These are phyloP conservation scores for Fusarium papillatum DNA, from an alignment of 2,329 filamentous ascomycete species.

Conservation along the genomic window DNA sequence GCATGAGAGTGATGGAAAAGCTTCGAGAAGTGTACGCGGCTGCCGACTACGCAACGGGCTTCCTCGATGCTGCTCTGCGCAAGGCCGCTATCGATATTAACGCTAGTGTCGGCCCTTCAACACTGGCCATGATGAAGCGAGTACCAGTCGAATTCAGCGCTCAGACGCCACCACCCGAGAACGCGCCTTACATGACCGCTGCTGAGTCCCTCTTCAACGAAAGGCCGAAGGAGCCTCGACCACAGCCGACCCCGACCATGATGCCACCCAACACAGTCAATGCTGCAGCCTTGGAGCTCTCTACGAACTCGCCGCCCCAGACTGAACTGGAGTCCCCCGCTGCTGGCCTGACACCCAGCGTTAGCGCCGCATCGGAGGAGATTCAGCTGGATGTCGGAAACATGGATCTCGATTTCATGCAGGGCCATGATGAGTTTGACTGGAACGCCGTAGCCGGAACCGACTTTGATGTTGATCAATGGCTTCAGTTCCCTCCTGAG, in stretches of 20 bases:
- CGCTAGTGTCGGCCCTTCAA: constrained; percentile 49
- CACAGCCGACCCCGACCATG: constrained; percentile 40
- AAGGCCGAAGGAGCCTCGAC: constrained; percentile 41
- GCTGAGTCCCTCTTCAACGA: constrained; percentile 55
- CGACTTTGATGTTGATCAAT: constrained; percentile 71
- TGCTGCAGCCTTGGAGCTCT: constrained; percentile 51
- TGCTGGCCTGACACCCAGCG: constrained; percentile 59
- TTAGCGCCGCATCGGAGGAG: constrained; percentile 59
- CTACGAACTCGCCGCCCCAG: constrained; percentile 58
- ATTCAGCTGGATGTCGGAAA: constrained; percentile 50
- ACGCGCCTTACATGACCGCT: constrained; percentile 57
- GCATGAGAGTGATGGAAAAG: constrained; percentile 92
- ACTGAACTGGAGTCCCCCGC: constrained; percentile 56
- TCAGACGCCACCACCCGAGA: constrained; percentile 69
- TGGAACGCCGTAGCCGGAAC: constrained; percentile 66
- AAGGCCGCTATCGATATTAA: constrained; percentile 85
- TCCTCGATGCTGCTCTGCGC: constrained; percentile 91
- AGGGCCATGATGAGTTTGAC: constrained; percentile 64
- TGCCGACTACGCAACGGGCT: constrained; percentile 95
- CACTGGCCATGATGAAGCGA: constrained; percentile 52
- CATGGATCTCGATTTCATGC: constrained; percentile 62
- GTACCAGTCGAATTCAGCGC: constrained; percentile 54
- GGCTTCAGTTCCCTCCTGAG: constrained; percentile 69
- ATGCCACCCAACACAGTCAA: constrained; percentile 55
- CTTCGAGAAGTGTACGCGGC: constrained; percentile 92